These are phyloP conservation scores for Tillandsia leiboldiana DNA, from an alignment of 176 grass and related monocot genomes.

Conservation along the genomic window DNA sequence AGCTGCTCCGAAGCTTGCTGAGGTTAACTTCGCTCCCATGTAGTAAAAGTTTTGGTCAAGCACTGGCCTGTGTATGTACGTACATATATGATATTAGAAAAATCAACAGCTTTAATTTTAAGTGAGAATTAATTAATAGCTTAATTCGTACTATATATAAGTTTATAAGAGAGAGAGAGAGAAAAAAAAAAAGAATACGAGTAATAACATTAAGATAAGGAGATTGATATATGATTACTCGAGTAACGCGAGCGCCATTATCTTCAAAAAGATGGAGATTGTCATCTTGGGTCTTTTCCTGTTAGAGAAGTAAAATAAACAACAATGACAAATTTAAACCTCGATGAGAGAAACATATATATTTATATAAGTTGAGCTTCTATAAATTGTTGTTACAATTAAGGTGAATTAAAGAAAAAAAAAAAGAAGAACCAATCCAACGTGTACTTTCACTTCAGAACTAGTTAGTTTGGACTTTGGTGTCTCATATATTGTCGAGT, in stretches of 20 bases:
- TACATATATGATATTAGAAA: neutral
- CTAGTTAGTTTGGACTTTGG: too few relatives aligned
- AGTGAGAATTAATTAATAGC: neutral
- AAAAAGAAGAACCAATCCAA: too few relatives aligned
- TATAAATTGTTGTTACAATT: too few relatives aligned
- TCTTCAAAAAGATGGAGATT: constrained; percentile 50
- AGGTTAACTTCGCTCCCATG: constrained; percentile 48
- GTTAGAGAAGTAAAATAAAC: constrained; percentile 5
- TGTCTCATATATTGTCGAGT: too few relatives aligned
- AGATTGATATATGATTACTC: constrained; percentile 40
- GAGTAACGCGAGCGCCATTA: constrained; percentile 44
- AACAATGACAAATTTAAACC: neutral
- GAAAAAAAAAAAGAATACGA: neutral
- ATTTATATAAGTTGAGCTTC: too few relatives aligned
- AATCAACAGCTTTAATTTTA: neutral
- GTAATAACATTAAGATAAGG: too few relatives aligned
- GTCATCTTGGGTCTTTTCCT: constrained; percentile 65
- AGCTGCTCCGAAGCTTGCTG: constrained; percentile 62
- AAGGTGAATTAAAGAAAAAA: too few relatives aligned
- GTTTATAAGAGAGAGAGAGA: neutral
- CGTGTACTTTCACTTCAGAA: too few relatives aligned
- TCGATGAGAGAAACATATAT: too few relatives aligned
- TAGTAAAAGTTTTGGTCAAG: constrained; percentile 90
- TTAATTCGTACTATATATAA: too few relatives aligned
- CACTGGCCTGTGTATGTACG: constrained; percentile 43